Percentiles rank a stretch among this genome's conserved stretches.
phyloP scores from a whole-genome alignment of 805 yeast species.

The Candida silvicultrix region DNA sequence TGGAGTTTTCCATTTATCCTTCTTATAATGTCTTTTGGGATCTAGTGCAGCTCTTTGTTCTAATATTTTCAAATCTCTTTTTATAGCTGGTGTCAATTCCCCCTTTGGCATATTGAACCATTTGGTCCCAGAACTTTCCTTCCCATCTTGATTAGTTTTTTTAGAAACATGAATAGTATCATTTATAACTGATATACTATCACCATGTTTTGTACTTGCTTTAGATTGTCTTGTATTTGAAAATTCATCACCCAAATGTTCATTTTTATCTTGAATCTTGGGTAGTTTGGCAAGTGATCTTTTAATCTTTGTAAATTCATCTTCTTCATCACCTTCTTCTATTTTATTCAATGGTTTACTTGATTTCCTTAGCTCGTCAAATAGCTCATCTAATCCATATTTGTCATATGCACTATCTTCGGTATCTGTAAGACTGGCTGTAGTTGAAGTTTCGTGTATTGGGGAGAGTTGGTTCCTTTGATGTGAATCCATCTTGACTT shows the following conservation, averaged over 20 bases:
- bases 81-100: slow-evolving; percentile 63
- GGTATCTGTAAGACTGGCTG: slow-evolving; percentile 3
- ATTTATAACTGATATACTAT: slow-evolving; percentile 29
- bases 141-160: slow-evolving; percentile 7
- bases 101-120: slow-evolving; percentile 83
- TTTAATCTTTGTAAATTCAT: slow-evolving; percentile 30
- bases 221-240: slow-evolving; percentile 18
- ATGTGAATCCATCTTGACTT: neutral
- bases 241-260: slow-evolving; percentile 5
- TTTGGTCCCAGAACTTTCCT: slow-evolving; percentile 40
- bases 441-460: slow-evolving; percentile 8
- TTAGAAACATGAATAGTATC: slow-evolving; percentile 36
- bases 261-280: slow-evolving; percentile 24
- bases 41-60: slow-evolving; percentile 88
- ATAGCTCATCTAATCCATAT: slow-evolving; percentile 27
- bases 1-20: slow-evolving; percentile 72
- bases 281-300: slow-evolving; percentile 31
- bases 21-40: slow-evolving; percentile 92
- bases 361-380: slow-evolving; percentile 22
- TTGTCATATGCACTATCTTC: slow-evolving; percentile 11
- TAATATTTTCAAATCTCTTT: slow-evolving; percentile 71
- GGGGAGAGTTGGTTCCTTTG: slow-evolving; percentile 7
- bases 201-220: slow-evolving; percentile 6
- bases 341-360: neutral
- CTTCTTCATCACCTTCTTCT: slow-evolving; percentile 4